A percentile compares a stretch with the other conserved stretches of the same genome.
Conservation (phyloP, 2,329 filamentous ascomycete species). For the Aureobasidium leucospermi region DNA sequence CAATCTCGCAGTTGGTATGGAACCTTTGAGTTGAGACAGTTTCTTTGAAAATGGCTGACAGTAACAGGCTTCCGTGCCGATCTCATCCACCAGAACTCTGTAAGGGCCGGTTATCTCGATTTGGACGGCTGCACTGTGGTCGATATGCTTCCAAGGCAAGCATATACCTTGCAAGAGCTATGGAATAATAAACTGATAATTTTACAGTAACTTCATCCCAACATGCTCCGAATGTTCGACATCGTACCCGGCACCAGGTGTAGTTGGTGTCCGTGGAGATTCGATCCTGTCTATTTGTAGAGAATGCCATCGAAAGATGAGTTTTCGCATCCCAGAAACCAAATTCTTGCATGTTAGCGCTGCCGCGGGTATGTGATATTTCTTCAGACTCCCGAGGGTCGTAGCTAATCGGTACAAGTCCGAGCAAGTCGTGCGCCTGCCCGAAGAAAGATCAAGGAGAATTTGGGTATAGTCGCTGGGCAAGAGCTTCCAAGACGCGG, state of each 20-base stretch:
- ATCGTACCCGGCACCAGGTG: constrained; percentile 51
- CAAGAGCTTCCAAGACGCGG: constrained; percentile 47
- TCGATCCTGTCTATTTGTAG: constrained; percentile 67
- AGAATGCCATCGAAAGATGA: constrained; percentile 72
- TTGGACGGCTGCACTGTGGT: constrained; percentile 64
- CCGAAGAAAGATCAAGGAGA: constrained; percentile 38
- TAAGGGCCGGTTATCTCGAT: constrained; percentile 73
- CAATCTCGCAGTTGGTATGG: constrained; percentile 37
- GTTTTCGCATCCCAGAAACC: constrained; percentile 69
- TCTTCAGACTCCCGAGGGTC: not conserved
- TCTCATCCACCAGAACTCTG: constrained; percentile 64
- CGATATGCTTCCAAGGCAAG: constrained; percentile 65
- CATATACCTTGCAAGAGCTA: not conserved
- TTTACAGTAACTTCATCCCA: constrained; percentile 62
- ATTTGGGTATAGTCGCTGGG: constrained; percentile 48
- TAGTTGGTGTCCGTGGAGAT: constrained; percentile 68
- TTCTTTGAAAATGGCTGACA: constrained; percentile 7
- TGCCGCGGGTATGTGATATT: constrained; percentile 30
- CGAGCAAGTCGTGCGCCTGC: constrained; percentile 24
- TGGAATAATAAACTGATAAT: not conserved
- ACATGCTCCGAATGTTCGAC: constrained; percentile 73
- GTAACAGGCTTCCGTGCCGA: constrained; percentile 47
- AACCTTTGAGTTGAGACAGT: not conserved
- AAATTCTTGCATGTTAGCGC: constrained; percentile 66
- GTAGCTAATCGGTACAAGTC: constrained; percentile 14